Percentiles rank a stretch among this genome's conserved stretches.
These are phyloP conservation scores for Syzygium aromaticum DNA, from an alignment of 345 rosid species.

Conservation along the genomic window DNA sequence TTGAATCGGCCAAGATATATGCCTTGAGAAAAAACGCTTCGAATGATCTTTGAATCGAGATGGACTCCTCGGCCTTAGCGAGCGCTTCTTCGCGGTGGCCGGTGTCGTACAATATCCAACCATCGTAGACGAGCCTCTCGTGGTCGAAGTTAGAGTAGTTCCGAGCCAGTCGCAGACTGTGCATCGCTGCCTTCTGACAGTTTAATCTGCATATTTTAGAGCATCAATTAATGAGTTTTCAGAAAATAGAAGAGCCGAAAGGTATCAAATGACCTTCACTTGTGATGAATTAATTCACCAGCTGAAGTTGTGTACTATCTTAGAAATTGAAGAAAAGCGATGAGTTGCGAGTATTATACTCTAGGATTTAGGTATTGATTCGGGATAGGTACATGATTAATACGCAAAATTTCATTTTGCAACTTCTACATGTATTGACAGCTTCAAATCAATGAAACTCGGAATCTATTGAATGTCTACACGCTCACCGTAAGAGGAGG, in stretches of 20 bases:
- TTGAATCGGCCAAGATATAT: slow-evolving; percentile 72
- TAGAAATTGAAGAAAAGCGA: too few species aligned
- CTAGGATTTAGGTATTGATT: too few species aligned
- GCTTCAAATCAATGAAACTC: neutral
- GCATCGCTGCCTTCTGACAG: slow-evolving; percentile 96
- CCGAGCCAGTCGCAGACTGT: slow-evolving; percentile 74
- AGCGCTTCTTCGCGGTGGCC: slow-evolving; percentile 95
- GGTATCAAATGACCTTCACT: neutral
- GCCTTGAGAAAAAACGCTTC: slow-evolving; percentile 99
- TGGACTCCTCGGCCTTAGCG: slow-evolving; percentile 86
- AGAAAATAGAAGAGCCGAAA: neutral
- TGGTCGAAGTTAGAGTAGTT: slow-evolving; percentile 70
- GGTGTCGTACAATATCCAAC: slow-evolving; percentile 91
- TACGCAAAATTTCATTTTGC: neutral
- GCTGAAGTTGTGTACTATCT: neutral
- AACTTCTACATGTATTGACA: neutral
- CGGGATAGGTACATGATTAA: too few species aligned
- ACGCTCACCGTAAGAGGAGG: slow-evolving; percentile 61
- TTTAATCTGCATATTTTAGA: slow-evolving; percentile 39
- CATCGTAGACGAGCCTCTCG: slow-evolving; percentile 93
- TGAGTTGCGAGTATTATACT: too few species aligned
- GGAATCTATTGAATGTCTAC: neutral
- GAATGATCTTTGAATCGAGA: slow-evolving; percentile 80
- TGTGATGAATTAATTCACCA: neutral
- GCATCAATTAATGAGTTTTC: neutral